These are phyloP conservation scores for Phylloporus scabripes DNA, from an alignment of 768 basidiomycete species.

Conservation along the genomic window DNA sequence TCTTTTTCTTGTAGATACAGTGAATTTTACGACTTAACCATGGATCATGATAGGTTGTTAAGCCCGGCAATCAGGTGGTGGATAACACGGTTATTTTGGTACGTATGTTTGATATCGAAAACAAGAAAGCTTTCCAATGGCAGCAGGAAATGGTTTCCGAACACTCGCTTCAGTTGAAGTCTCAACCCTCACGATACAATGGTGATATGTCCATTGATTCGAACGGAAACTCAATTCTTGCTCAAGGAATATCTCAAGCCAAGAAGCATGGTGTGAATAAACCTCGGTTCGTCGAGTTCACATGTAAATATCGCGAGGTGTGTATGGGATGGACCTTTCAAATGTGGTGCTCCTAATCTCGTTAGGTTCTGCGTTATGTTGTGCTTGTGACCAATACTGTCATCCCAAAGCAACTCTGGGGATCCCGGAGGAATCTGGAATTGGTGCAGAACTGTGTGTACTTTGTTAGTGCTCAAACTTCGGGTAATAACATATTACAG, in stretches of 20 bases:
- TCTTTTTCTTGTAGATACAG: not conserved
- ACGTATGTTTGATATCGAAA: constrained; percentile 3
- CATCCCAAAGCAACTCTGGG: constrained; percentile 78
- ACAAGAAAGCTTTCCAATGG: constrained; percentile 3
- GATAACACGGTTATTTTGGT: constrained; percentile 66
- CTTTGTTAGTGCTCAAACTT: not conserved
- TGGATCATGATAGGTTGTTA: constrained; percentile 33
- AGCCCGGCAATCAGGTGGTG: constrained; percentile 36
- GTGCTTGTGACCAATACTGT: constrained; percentile 57
- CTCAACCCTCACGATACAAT: constrained; percentile 41
- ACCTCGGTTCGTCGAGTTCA: constrained; percentile 76
- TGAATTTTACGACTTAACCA: not conserved
- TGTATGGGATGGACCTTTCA: constrained; percentile 1
- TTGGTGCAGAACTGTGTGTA: constrained; percentile 51
- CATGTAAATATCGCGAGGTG: constrained; percentile 62
- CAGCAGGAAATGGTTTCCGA: constrained; percentile 74
- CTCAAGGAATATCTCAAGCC: constrained; percentile 45
- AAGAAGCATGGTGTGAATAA: constrained; percentile 44
- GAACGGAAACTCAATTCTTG: constrained; percentile 40
- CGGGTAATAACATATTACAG: constrained; percentile 34
- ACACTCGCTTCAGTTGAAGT: constrained; percentile 46
- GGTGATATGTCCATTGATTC: constrained; percentile 50
- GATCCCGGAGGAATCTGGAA: constrained; percentile 58
- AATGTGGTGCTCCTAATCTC: not conserved
- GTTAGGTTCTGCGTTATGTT: constrained; percentile 68